Conservation (phyloP, 169 alveolate genomes). For the Eimeria falciformis region DNA sequence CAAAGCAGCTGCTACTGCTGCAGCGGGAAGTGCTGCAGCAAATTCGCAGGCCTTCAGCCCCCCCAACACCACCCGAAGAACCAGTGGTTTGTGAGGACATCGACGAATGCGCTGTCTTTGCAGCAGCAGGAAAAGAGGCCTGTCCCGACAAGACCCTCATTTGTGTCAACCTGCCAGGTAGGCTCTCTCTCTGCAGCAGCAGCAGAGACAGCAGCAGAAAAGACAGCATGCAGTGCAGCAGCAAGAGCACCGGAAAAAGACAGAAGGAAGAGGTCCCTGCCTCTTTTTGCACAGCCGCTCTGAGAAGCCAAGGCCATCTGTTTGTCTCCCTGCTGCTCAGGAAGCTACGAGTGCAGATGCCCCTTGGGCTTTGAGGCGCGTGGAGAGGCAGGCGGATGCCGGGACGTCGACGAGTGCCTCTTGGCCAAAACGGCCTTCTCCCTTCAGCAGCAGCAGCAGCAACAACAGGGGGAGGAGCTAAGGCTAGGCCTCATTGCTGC, state of each 20-base stretch:
- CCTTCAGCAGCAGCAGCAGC: neutral
- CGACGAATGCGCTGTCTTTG: conserved; percentile 34
- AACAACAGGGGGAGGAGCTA: neutral
- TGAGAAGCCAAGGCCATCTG: too few species aligned
- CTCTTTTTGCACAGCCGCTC: too few species aligned
- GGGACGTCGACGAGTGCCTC: conserved; percentile 76
- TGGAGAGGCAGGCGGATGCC: conserved; percentile 67
- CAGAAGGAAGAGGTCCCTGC: neutral
- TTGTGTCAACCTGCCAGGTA: conserved; percentile 52
- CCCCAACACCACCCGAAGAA: conserved; percentile 6
- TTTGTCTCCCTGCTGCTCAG: too few species aligned
- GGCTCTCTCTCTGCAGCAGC: neutral
- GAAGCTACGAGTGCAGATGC: conserved; percentile 77
- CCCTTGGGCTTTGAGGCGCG: conserved; percentile 74
- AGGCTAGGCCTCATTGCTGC: neutral
- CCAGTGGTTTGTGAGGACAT: conserved; percentile 20
- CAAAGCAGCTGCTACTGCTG: conserved; percentile 27
- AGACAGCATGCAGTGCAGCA: neutral
- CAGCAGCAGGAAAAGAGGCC: conserved; percentile 5
- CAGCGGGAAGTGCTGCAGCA: conserved; percentile 33
- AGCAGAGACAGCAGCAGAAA: neutral
- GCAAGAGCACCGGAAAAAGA: neutral
- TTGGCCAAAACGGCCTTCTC: conserved; percentile 3
- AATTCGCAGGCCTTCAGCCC: neutral
- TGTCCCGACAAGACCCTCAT: conserved; percentile 1